Evolutionary conservation across 257 asterid genomes (phyloP).

Genomic region (Nicotiana tabacum): DNA sequence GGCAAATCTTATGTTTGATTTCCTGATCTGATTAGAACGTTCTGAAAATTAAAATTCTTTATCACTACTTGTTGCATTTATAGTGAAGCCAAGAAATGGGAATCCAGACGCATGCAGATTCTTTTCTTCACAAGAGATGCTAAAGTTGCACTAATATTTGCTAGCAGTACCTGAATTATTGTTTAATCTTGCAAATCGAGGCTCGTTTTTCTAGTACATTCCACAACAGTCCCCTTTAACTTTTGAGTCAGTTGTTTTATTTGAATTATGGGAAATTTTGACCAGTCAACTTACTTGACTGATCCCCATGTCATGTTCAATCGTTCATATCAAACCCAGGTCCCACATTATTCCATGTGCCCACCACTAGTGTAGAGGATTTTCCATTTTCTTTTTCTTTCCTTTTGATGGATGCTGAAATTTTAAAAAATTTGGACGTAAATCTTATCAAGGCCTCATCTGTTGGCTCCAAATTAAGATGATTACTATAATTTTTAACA

Average conservation of each 20-base stretch:
- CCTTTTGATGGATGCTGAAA: background rate
- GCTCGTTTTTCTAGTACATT: background rate
- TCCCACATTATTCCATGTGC: conserved; percentile 9
- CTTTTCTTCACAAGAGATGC: conserved; percentile 32
- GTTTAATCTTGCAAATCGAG: background rate
- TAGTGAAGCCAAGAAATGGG: background rate
- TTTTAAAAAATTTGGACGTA: background rate
- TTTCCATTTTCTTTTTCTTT: no score
- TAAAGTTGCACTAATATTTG: background rate
- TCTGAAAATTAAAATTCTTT: background rate
- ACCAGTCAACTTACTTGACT: conserved; percentile 8
- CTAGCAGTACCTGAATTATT: background rate
- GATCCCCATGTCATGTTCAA: conserved; percentile 1
- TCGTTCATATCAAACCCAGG: background rate
- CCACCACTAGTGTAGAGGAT: background rate
- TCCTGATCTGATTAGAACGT: conserved; percentile 5
- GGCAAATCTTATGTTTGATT: conserved; percentile 10
- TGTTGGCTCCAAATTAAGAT: background rate
- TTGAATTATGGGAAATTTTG: background rate
- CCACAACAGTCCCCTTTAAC: background rate
- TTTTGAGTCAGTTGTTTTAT: conserved; percentile 3
- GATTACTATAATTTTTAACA: background rate
- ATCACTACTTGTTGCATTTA: background rate
- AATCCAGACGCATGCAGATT: conserved; percentile 24
- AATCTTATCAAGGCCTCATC: background rate